phyloP scores from a whole-genome alignment of 2,329 filamentous ascomycete genomes.

The Colletotrichum lentis region DNA sequence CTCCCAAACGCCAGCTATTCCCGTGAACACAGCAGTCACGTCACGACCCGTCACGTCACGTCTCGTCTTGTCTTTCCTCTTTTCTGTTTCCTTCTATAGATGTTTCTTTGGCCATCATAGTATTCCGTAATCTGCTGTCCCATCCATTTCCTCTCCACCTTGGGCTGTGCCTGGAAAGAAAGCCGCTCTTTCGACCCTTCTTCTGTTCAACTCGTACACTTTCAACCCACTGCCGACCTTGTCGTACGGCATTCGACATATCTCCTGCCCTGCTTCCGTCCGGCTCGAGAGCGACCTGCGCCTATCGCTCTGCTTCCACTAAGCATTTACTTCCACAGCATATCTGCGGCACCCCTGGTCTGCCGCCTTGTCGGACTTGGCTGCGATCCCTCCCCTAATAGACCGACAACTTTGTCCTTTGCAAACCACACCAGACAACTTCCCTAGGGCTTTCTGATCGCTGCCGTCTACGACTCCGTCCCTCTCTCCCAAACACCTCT shows the following conservation, averaged over 20 bases:
- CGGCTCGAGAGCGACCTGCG: background rate
- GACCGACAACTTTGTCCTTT: slow-evolving; percentile 17
- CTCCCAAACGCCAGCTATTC: slow-evolving; percentile 31
- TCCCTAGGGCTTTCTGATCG: slow-evolving; percentile 2
- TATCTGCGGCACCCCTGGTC: slow-evolving; percentile 22
- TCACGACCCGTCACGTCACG: slow-evolving; percentile 31
- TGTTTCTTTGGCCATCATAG: slow-evolving; percentile 19
- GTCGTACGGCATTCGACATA: background rate
- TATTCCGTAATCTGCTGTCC: slow-evolving; percentile 31
- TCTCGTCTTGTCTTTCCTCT: slow-evolving; percentile 30
- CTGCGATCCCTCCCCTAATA: slow-evolving; percentile 21
- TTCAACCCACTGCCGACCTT: slow-evolving; percentile 25
- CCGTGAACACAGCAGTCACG: slow-evolving; percentile 36
- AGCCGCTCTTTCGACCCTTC: slow-evolving; percentile 29
- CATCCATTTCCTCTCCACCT: slow-evolving; percentile 23
- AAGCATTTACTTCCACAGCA: slow-evolving; percentile 12
- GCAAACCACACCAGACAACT: slow-evolving; percentile 10
- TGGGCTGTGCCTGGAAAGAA: slow-evolving; percentile 35
- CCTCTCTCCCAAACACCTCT: slow-evolving; percentile 2
- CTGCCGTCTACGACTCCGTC: background rate
- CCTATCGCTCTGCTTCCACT: slow-evolving; percentile 23
- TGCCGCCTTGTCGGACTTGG: slow-evolving; percentile 24
- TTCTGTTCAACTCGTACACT: slow-evolving; percentile 34
- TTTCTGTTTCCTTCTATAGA: slow-evolving; percentile 36
- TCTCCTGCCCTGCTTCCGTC: background rate